A percentile compares a stretch with the other conserved stretches of the same genome.
phyloP scores from a whole-genome alignment of 495 filamentous ascomycete genomes.

The Annulohypoxylon nitens region DNA sequence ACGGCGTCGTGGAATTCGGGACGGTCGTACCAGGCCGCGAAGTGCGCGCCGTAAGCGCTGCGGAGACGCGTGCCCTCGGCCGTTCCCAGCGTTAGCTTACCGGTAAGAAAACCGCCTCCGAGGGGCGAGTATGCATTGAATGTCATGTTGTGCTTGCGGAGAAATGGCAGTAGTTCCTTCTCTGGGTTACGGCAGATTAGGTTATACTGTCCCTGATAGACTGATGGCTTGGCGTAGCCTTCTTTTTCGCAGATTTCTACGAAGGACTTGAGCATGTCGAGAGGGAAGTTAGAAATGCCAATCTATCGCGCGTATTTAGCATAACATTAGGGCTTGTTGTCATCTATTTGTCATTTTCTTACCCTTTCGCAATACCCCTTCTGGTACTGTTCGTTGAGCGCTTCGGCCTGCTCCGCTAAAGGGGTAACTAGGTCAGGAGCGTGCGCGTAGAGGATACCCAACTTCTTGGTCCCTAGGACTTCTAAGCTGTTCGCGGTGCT shows the following conservation, averaged over 20 bases:
- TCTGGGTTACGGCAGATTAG: conserved; percentile 57
- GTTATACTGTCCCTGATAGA: conserved; percentile 67
- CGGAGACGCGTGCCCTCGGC: conserved; percentile 41
- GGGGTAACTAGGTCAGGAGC: conserved; percentile 55
- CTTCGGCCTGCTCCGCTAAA: conserved; percentile 58
- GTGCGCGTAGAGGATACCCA: conserved; percentile 58
- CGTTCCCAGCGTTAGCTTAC: conserved; percentile 42
- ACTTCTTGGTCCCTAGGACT: conserved; percentile 25
- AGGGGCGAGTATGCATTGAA: conserved; percentile 43
- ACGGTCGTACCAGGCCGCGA: conserved; percentile 55
- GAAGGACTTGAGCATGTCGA: conserved; percentile 57
- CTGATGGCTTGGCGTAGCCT: conserved; percentile 58
- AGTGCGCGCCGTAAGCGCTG: conserved; percentile 26
- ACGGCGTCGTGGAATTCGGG: conserved; percentile 54
- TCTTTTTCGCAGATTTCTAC: conserved; percentile 58
- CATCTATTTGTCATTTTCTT: no score
- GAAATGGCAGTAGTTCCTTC: conserved; percentile 57
- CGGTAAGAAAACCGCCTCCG: conserved; percentile 47
- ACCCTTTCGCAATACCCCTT: conserved; percentile 27
- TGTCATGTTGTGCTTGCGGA: conserved; percentile 54
- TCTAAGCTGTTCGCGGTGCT: conserved; percentile 42
- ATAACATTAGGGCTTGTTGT: no score
- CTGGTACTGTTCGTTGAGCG: conserved; percentile 56
- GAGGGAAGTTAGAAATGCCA: conserved; percentile 62
- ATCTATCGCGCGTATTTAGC: conserved; percentile 37